Evolutionary conservation across 2,329 filamentous ascomycete species (phyloP), one percentile per base, ranked within the genome.

Genomic region (Diaporthe sp.): DNA sequence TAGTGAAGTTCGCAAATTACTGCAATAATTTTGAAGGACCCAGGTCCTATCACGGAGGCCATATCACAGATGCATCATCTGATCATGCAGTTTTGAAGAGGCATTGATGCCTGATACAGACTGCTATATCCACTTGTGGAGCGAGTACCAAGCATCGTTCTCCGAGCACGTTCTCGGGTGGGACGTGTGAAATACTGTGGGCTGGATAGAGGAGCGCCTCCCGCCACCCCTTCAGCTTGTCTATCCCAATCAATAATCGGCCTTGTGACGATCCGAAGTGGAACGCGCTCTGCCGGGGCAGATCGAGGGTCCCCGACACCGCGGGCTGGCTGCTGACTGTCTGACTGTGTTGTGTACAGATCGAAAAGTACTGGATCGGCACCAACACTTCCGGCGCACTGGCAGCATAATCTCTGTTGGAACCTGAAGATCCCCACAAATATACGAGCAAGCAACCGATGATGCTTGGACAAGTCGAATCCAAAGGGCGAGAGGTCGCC

Each of bases 241-340:
- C 47, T 4, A 53, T 68, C 34, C 65, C 65, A 70, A 70, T 70
- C 49, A 70, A 3, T 42, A 4, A 8, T 9, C 7, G 34, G 12
- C 65, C 65, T 22, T 70, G 65, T 55, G 65, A 70, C 49, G 65
- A 70, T 70, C 65, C 34, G 55, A 42, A 22, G 65, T 70, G 65
- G 65, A 68, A 70, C 49, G 42, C n/a, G 17, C 20, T 22, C 31
- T 31, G 12, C 1, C 60, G 39, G 42, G 42, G 39, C 15, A 31
- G 42, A 47, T 53, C 6, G 63, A 51, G 47, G 20, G 47, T 53
- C 63, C 63, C 63, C 63, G 63, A 53, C 44, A 39, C 44, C 47
- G n/a, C 65, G 44, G 65, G 65, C 65, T 67, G 20, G 47, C 60
- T 49, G 44, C 28, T 51, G 44, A n/a, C 17, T n/a, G 28, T 25